A percentile compares a stretch with the other conserved stretches of the same genome.
These are phyloP conservation scores for Paraglomus brasilianum DNA, from an alignment of 192 early-diverging fungal species.

Conservation along the genomic window DNA sequence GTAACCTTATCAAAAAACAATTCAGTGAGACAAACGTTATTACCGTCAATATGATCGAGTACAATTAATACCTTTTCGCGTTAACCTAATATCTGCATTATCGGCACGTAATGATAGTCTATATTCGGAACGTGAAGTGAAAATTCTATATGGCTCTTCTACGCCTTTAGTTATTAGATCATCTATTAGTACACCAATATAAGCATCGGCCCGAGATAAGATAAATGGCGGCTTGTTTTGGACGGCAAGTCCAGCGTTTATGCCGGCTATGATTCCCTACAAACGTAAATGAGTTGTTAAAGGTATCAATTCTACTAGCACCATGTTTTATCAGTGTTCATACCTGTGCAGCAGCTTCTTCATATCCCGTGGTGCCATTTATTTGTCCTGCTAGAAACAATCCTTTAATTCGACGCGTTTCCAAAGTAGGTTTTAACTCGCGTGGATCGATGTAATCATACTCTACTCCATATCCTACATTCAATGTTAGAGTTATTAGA, in stretches of 20 bases:
- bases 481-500: not conserved
- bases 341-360: constrained; percentile 75
- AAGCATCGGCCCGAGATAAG: constrained; percentile 73
- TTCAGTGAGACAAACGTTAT: not conserved
- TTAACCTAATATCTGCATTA: constrained; percentile 77
- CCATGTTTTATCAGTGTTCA: not conserved
- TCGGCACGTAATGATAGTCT: constrained; percentile 72
- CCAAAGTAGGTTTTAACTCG: constrained; percentile 69
- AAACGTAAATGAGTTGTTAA: not conserved
- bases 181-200: constrained; percentile 80
- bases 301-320: not conserved
- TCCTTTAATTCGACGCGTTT: constrained; percentile 76
- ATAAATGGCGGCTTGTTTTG: constrained; percentile 55
- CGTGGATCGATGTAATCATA: constrained; percentile 85
- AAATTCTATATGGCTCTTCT: constrained; percentile 79
- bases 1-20: constrained; percentile 36
- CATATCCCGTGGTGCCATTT: constrained; percentile 86
- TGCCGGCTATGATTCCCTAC: constrained; percentile 69
- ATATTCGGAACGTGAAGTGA: constrained; percentile 82
- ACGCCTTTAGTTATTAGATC: constrained; percentile 81
- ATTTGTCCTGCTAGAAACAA: constrained; percentile 83
- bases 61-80: constrained; percentile 63
- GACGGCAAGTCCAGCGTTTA: constrained; percentile 69
- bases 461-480: constrained; percentile 79
- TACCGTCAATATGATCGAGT: constrained; percentile 3